Evolutionary conservation across 1,284 basidiomycete genomes (phyloP), one percentile per base, ranked within the genome.

Genomic region (Irpex sp.): DNA sequence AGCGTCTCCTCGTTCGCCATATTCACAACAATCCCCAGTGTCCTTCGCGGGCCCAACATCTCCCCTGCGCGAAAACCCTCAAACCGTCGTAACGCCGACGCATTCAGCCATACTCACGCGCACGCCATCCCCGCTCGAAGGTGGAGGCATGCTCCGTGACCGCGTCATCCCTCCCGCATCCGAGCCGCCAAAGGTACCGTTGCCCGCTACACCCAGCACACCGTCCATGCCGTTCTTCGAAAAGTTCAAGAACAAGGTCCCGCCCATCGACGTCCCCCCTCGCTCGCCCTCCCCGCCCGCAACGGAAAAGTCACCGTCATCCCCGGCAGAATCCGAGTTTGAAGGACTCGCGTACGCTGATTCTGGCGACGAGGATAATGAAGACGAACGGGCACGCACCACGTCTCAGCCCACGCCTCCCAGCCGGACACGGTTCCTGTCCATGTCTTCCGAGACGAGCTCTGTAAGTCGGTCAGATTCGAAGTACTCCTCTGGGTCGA

Each of bases 221-320:
- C 73, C 77, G 17, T 68, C 66, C 3, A 66, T 78, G 54, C 75
- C 79, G 2, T 83, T 84, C 72, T 81, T 84, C 66, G 82, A 85
- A 63, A 79, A 78, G 65, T 81, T 81, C 74, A 79, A 81, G 70
- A 73, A 73, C 58, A 74, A 72, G 61, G 63, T 71, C 31, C 65
- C 72, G 36, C 54, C 65, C 15, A 57, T 71, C 37, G 54, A 56
- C 69, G 72, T 31, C 63, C 62, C 38, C n/a, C 61, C 61, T 38
- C 49, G 36, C 21, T 56, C 19, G 38, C 62, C 66, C 2, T 62
- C 49, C 2, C 66, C 69, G 1, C 62, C 70, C 40, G 65, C 68
- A 8, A 13, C 60, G 4, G 31, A 58, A 19, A 52, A 52, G 15
- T 44, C 68, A 5, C 67, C 71, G 37, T 51, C 57, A 17, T 76